phyloP scores from a whole-genome alignment of 305 asterid genomes.

The Ajuga reptans region DNA sequence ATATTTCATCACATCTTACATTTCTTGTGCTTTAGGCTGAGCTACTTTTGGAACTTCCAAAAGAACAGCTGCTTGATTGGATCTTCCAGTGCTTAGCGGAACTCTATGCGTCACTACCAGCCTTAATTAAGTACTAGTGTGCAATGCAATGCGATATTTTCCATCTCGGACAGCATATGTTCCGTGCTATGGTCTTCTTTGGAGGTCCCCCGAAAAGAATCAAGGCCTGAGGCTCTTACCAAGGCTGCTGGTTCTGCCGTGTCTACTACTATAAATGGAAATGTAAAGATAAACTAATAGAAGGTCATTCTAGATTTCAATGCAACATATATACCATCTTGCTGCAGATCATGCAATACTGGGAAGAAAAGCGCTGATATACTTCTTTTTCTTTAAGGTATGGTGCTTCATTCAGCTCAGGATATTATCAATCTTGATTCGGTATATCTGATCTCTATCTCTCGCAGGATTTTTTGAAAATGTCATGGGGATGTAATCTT shows the following conservation, averaged over 20 bases:
- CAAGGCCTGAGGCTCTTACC: conserved; percentile 8
- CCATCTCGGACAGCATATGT: conserved; percentile 16
- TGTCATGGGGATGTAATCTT: neutral
- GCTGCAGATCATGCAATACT: neutral
- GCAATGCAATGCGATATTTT: conserved; percentile 10
- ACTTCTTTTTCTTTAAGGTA: conserved; percentile 17
- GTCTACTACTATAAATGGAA: neutral
- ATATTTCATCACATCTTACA: neutral
- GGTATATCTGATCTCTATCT: neutral
- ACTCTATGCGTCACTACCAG: conserved; percentile 72
- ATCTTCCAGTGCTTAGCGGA: conserved; percentile 85
- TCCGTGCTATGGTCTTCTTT: neutral
- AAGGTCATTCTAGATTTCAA: neutral
- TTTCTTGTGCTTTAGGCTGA: conserved; percentile 57
- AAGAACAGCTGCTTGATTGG: conserved; percentile 93
- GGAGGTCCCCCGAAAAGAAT: conserved; percentile 15
- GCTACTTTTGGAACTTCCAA: conserved; percentile 84
- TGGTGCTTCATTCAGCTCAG: conserved; percentile 9
- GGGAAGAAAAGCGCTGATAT: neutral
- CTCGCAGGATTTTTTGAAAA: conserved; percentile 11
- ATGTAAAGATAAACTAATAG: conserved; percentile 3
- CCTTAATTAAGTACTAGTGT: conserved; percentile 69
- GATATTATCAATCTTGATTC: neutral
- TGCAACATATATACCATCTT: neutral
- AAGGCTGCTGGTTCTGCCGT: conserved; percentile 17